These are phyloP conservation scores for Suillus fuscotomentosus DNA, from an alignment of 768 basidiomycete species.

Conservation along the genomic window DNA sequence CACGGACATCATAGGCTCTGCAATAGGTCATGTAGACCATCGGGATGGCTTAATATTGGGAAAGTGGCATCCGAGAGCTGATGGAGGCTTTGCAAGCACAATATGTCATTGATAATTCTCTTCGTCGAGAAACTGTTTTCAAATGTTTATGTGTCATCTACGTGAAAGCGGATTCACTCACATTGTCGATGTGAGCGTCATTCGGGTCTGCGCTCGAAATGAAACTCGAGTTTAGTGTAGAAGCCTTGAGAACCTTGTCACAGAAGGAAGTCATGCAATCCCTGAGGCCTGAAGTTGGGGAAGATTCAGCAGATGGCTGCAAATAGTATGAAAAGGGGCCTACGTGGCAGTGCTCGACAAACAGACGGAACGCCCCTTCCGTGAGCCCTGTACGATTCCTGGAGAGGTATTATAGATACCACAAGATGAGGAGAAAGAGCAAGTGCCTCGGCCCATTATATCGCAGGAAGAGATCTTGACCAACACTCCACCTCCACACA, in stretches of 20 bases:
- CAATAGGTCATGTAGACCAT: slow-evolving; percentile 39
- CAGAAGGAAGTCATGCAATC: slow-evolving; percentile 65
- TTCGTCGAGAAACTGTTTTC: slow-evolving; percentile 35
- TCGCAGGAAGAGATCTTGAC: slow-evolving; percentile 49
- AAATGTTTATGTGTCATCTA: slow-evolving; percentile 9
- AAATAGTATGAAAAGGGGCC: not conserved
- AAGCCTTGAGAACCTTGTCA: slow-evolving; percentile 66
- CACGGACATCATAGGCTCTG: slow-evolving; percentile 22
- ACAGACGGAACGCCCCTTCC: slow-evolving; percentile 64
- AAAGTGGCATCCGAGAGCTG: slow-evolving; percentile 49
- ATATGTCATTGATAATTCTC: slow-evolving; percentile 58
- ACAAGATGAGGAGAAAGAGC: not conserved
- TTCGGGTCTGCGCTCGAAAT: slow-evolving; percentile 45
- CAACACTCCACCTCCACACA: slow-evolving; percentile 47
- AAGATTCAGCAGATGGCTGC: slow-evolving; percentile 1
- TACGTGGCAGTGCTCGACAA: slow-evolving; percentile 81
- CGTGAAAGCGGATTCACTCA: slow-evolving; percentile 30
- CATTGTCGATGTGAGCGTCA: slow-evolving; percentile 40
- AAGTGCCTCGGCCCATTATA: slow-evolving; percentile 50
- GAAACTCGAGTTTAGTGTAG: slow-evolving; percentile 54
- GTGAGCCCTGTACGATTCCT: slow-evolving; percentile 57
- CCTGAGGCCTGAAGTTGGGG: slow-evolving; percentile 52
- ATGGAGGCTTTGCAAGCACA: slow-evolving; percentile 49
- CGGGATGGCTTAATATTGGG: slow-evolving; percentile 45
- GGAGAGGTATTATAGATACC: slow-evolving; percentile 2